A percentile compares a stretch with the other conserved stretches of the same genome.
These are phyloP conservation scores for Betula pendula DNA, from an alignment of 306 rosid genomes.

Conservation along the genomic window DNA sequence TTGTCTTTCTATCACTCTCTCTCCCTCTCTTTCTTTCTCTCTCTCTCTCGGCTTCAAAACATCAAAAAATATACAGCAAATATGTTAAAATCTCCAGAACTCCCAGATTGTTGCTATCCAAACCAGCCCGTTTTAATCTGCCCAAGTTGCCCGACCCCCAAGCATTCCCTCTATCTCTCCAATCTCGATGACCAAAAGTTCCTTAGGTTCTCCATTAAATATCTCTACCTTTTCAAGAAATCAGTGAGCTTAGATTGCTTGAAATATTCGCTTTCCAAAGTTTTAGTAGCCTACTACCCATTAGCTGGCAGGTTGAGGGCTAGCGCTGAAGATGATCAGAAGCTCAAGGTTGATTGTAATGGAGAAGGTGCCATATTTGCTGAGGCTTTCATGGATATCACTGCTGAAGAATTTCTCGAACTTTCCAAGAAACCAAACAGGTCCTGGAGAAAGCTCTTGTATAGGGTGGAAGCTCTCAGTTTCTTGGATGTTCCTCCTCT, in stretches of 20 bases:
- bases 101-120: constrained; percentile 69
- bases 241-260: constrained; percentile 44
- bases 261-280: constrained; percentile 59
- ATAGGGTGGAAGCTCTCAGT: constrained; percentile 54
- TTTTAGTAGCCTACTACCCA: constrained; percentile 79
- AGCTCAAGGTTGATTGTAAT: constrained; percentile 80
- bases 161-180: constrained; percentile 68
- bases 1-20: constrained; percentile 15
- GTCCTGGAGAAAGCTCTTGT: constrained; percentile 72
- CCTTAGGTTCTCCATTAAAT: constrained; percentile 77
- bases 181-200: constrained; percentile 86
- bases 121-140: constrained; percentile 35
- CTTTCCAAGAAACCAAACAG: constrained; percentile 54
- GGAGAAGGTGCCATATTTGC: constrained; percentile 77
- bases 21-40: too few relatives aligned
- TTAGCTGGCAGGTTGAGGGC: constrained; percentile 69
- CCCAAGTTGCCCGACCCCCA: constrained; percentile 72
- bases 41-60: not conserved
- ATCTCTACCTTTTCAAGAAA: constrained; percentile 60
- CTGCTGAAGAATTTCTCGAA: constrained; percentile 50
- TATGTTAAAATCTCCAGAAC: constrained; percentile 55
- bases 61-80: not conserved
- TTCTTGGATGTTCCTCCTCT: constrained; percentile 89
- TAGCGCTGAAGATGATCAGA: constrained; percentile 42
- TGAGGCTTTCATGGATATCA: constrained; percentile 74